Conservation (phyloP, 257 asterid genomes). For the Mitragyna speciosa region DNA sequence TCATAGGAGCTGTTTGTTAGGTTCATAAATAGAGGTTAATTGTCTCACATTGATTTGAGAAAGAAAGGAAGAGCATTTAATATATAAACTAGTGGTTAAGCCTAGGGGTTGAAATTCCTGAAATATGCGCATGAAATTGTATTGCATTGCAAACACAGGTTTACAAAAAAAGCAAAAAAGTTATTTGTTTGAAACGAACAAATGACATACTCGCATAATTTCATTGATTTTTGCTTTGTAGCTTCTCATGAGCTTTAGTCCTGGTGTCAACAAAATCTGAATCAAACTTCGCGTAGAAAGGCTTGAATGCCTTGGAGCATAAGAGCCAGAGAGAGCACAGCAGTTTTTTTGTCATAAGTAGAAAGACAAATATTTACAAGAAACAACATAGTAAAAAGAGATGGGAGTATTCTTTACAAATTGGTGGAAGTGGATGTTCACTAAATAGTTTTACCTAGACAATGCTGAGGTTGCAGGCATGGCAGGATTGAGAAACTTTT, state of each 20-base stretch:
- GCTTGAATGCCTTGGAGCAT: conserved; percentile 72
- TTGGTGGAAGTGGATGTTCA: conserved; percentile 10
- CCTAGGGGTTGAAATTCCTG: too few species aligned
- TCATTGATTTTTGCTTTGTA: conserved; percentile 95
- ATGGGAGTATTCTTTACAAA: conserved; percentile 5
- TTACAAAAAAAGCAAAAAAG: too few species aligned
- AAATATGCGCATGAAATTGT: too few species aligned
- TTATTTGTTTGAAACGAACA: not conserved
- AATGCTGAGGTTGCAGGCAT: conserved; percentile 96
- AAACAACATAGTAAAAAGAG: not conserved
- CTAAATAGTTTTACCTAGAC: conserved; percentile 63
- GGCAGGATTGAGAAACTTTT: conserved; percentile 96
- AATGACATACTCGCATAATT: conserved; percentile 44
- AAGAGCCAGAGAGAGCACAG: not conserved
- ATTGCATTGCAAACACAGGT: too few species aligned
- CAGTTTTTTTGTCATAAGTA: conserved; percentile 3
- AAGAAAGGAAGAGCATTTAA: too few species aligned
- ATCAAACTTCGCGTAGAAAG: conserved; percentile 96
- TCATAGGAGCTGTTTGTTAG: too few species aligned
- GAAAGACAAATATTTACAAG: conserved; percentile 17
- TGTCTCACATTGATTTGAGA: too few species aligned
- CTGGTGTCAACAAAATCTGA: conserved; percentile 87
- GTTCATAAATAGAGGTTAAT: too few species aligned
- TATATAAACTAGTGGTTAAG: too few species aligned
- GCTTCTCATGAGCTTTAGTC: conserved; percentile 98